Evolutionary conservation across 2,329 filamentous ascomycete genomes (phyloP).

Genomic region (Thelonectria blattea): DNA sequence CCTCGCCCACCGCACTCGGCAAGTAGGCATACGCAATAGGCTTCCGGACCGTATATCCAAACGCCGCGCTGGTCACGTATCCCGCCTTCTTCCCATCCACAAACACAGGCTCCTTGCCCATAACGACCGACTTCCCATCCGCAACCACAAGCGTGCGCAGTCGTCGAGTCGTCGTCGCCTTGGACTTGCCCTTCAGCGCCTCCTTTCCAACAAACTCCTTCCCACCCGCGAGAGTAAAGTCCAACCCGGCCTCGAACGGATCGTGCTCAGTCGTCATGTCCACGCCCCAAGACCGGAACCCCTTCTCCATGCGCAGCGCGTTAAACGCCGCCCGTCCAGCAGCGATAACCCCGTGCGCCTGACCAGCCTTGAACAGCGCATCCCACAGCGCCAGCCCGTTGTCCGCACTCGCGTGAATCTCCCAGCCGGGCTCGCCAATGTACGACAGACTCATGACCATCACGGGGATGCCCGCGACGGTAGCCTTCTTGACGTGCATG

Average conservation of each 20-base stretch:
- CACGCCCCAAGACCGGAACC: constrained; percentile 60
- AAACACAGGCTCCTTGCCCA: constrained; percentile 69
- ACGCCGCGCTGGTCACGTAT: constrained; percentile 66
- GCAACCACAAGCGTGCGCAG: constrained; percentile 60
- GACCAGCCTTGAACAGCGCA: constrained; percentile 59
- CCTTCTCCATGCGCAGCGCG: constrained; percentile 64
- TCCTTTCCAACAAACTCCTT: constrained; percentile 61
- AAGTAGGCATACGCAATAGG: constrained; percentile 66
- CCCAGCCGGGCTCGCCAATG: constrained; percentile 68
- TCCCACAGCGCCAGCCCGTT: constrained; percentile 66
- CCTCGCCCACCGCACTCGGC: constrained; percentile 52
- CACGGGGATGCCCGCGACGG: constrained; percentile 62
- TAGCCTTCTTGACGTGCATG: constrained; percentile 54
- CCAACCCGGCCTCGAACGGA: constrained; percentile 64
- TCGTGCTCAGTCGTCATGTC: constrained; percentile 68
- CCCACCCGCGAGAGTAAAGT: constrained; percentile 52
- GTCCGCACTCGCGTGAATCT: constrained; percentile 66
- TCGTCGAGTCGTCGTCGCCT: constrained; percentile 41
- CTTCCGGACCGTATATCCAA: constrained; percentile 64
- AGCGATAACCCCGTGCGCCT: constrained; percentile 60
- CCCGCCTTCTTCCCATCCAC: constrained; percentile 53
- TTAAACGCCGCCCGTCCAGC: constrained; percentile 65
- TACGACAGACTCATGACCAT: constrained; percentile 62
- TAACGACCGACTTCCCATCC: constrained; percentile 61
- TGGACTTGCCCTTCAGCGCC: constrained; percentile 52